These are phyloP conservation scores for Willaertia magna DNA, from an alignment of 208 protist species.

Conservation along the genomic window DNA sequence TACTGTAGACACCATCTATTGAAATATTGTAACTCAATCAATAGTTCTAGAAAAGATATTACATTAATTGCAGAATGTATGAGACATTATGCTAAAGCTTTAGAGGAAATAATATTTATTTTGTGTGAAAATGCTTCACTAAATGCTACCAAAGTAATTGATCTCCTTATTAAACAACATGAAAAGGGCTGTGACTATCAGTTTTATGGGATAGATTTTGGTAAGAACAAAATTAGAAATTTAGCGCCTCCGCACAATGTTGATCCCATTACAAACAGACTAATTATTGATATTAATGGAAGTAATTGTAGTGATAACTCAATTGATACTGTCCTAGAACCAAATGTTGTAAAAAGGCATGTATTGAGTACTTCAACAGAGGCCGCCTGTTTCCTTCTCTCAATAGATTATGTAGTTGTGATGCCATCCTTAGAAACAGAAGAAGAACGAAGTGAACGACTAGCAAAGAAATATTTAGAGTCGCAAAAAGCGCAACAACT, in stretches of 20 bases:
- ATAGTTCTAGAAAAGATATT: neutral
- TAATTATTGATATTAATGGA: no score
- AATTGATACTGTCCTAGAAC: slow-evolving; percentile 65
- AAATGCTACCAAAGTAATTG: slow-evolving; percentile 97
- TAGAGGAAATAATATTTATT: slow-evolving; percentile 97
- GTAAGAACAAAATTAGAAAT: neutral
- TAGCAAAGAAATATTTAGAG: neutral
- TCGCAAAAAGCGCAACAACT: no score
- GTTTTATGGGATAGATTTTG: neutral
- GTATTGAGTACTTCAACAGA: slow-evolving; percentile 95
- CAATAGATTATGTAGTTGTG: slow-evolving; percentile 98
- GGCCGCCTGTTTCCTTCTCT: slow-evolving; percentile 97
- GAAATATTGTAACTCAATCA: slow-evolving; percentile 56
- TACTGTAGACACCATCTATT: slow-evolving; percentile 88
- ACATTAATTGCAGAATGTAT: neutral
- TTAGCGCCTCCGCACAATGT: neutral
- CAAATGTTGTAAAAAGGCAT: slow-evolving; percentile 94
- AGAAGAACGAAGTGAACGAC: neutral
- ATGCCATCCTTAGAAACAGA: slow-evolving; percentile 40
- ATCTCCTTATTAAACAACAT: slow-evolving; percentile 96
- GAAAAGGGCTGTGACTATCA: slow-evolving; percentile 22
- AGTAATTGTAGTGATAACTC: no score
- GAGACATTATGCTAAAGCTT: slow-evolving; percentile 87
- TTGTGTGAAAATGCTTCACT: slow-evolving; percentile 98
- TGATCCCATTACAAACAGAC: no score